Evolutionary conservation across 345 rosid species (phyloP), one percentile per base, ranked within the genome.

Genomic region (Aegle marmelos): DNA sequence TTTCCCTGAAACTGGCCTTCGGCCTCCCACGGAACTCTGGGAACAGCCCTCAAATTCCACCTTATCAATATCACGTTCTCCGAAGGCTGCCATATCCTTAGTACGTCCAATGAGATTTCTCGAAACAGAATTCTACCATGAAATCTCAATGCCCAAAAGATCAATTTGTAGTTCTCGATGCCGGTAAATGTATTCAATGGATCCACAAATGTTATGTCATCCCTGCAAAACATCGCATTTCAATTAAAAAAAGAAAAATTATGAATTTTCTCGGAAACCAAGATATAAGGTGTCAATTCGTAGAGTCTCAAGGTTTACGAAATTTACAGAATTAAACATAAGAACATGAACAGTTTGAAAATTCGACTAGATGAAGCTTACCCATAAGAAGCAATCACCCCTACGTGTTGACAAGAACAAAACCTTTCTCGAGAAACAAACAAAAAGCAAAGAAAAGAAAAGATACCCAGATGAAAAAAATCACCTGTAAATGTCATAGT

Each of bases 1-100:
- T 92, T 93, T 19, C 97, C 98, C 79, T 95, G 97, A 85, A 95
- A 92, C 79, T 92, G 90, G 19, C 99, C 99, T 82, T 86, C 86
- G 27, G 97, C 97, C 82, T 95, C 98, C 99, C 98, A 95, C 48
- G 99, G 99, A 37, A 95, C 94, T 83, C 95, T 85, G 24, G 98
- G 98, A 75, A 91, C 91, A 60, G 97, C 98, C 65, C 88, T 93
- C 79, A 92, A 85, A 70, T 91, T 91, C 99, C 99, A 95, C 89
- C 99, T 89, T 59, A 95, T 90, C 33, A 93, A 81, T 76, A 95
- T 95, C 83, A 90, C 89, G 79, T 93, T 92, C 88, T 95, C 99
- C 48, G 98, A 95, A 71, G 99, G 99, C 82, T 95, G 97, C 99
- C 99, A 95, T 45, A 92, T 83, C 88, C 98, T 91, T 69, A 78